phyloP scores from a whole-genome alignment of 2,329 filamentous ascomycete genomes.

The Penicillium expansum region DNA sequence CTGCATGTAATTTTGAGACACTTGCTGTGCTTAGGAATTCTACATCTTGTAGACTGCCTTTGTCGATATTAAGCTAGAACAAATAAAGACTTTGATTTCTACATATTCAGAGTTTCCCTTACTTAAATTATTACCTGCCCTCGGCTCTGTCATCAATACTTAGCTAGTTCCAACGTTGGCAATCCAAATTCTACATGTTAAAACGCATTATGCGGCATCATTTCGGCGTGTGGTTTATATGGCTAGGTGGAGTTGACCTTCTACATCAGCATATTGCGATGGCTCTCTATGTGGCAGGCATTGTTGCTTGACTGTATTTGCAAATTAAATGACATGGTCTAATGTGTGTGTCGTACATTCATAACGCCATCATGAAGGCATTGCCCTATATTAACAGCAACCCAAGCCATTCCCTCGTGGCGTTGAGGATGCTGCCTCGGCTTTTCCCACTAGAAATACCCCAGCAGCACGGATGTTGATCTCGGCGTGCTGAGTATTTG shows the following conservation, averaged over 20 bases:
- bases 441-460: not conserved
- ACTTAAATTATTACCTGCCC: not conserved
- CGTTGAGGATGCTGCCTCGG: not conserved
- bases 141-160: not conserved
- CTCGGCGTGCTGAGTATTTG: not conserved
- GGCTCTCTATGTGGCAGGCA: not conserved
- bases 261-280: too few relatives aligned
- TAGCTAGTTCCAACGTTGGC: not conserved
- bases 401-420: not conserved
- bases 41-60: not conserved
- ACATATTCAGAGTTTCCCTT: not conserved
- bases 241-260: not conserved
- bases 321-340: constrained; percentile 5
- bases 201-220: not conserved
- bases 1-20: constrained; percentile 17
- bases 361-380: constrained; percentile 3
- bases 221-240: not conserved
- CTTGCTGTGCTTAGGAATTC: not conserved
- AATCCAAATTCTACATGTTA: not conserved
- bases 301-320: not conserved
- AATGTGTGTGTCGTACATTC: constrained; percentile 8
- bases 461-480: not conserved
- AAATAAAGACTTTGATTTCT: not conserved
- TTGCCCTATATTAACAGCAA: not conserved
- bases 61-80: not conserved